Conservation (phyloP, 495 filamentous ascomycete species). For the Xylaria palmicola region DNA sequence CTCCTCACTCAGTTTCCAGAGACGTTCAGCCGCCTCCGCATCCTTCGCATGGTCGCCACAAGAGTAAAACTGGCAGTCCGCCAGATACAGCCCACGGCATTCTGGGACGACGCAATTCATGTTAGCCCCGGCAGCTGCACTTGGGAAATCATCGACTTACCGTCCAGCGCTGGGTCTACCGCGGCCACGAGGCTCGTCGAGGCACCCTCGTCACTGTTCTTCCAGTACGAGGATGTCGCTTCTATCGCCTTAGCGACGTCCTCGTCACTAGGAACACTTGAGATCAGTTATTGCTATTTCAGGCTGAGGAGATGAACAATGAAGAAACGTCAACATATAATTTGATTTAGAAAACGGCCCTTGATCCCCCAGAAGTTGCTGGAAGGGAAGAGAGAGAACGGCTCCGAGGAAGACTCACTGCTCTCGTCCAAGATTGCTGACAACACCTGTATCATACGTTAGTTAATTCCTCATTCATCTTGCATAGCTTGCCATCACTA, state of each 20-base stretch:
- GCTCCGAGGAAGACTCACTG: too few species aligned
- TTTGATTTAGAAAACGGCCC: too few species aligned
- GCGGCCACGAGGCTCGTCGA: slow-evolving; percentile 59
- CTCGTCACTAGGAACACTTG: too few species aligned
- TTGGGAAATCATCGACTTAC: slow-evolving; percentile 27
- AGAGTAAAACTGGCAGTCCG: slow-evolving; percentile 40
- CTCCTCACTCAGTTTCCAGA: slow-evolving; percentile 34
- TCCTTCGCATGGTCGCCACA: slow-evolving; percentile 22
- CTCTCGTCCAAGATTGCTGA: slow-evolving; percentile 37
- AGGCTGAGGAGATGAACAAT: too few species aligned
- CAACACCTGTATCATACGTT: slow-evolving; percentile 17
- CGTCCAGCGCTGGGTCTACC: slow-evolving; percentile 50
- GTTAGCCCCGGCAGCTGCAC: not conserved
- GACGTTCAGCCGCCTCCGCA: slow-evolving; percentile 17
- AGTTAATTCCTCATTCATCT: not conserved
- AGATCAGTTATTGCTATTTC: too few species aligned
- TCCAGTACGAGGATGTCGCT: slow-evolving; percentile 44
- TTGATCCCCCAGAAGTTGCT: too few species aligned
- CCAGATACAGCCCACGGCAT: slow-evolving; percentile 37
- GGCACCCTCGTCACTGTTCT: slow-evolving; percentile 52
- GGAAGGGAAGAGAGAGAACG: too few species aligned
- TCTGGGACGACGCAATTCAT: slow-evolving; percentile 22
- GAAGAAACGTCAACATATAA: too few species aligned
- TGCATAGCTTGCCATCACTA: not conserved
- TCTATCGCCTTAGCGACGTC: slow-evolving; percentile 38